Evolutionary conservation across 2,329 filamentous ascomycete species (phyloP).

Genomic region (Phaeophleospora eucalypticola): DNA sequence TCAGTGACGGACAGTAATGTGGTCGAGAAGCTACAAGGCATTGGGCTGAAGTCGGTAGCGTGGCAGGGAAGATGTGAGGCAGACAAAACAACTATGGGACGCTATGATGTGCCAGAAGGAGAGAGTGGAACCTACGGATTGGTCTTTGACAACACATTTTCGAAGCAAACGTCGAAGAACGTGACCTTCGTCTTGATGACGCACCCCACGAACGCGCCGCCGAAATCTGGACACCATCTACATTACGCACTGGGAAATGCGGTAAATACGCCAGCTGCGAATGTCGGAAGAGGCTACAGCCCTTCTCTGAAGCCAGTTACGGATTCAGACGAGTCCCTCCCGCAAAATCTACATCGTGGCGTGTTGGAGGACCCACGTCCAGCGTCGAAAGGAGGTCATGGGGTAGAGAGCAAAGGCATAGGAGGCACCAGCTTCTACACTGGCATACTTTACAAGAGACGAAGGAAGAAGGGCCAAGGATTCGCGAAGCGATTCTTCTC

Average conservation of each 20-base stretch:
- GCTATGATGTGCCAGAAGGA: slow-evolving; percentile 68
- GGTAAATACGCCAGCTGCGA: slow-evolving; percentile 24
- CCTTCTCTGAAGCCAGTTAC: slow-evolving; percentile 40
- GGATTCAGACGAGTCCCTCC: slow-evolving; percentile 51
- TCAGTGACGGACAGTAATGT: slow-evolving; percentile 58
- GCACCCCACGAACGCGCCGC: slow-evolving; percentile 77
- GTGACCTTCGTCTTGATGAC: slow-evolving; percentile 92
- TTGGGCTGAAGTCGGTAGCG: slow-evolving; percentile 59
- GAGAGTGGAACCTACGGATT: slow-evolving; percentile 92
- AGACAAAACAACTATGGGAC: slow-evolving; percentile 89
- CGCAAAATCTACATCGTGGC: slow-evolving; percentile 33
- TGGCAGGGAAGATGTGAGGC: slow-evolving; percentile 97
- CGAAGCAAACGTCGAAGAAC: slow-evolving; percentile 89
- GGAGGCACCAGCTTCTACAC: slow-evolving; percentile 63
- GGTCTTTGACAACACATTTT: slow-evolving; percentile 98
- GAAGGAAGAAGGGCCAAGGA: slow-evolving; percentile 89
- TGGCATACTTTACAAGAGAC: slow-evolving; percentile 80
- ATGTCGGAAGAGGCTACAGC: slow-evolving; percentile 30
- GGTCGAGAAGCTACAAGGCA: slow-evolving; percentile 59
- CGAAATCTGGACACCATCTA: slow-evolving; percentile 68
- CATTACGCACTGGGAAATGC: slow-evolving; percentile 51
- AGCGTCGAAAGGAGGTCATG: slow-evolving; percentile 33
- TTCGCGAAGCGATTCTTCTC: slow-evolving; percentile 94
- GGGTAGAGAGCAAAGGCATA: slow-evolving; percentile 28
- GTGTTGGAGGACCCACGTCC: slow-evolving; percentile 39